Conservation (phyloP, 345 rosid genomes). For the Eucalyptus brandiana region DNA sequence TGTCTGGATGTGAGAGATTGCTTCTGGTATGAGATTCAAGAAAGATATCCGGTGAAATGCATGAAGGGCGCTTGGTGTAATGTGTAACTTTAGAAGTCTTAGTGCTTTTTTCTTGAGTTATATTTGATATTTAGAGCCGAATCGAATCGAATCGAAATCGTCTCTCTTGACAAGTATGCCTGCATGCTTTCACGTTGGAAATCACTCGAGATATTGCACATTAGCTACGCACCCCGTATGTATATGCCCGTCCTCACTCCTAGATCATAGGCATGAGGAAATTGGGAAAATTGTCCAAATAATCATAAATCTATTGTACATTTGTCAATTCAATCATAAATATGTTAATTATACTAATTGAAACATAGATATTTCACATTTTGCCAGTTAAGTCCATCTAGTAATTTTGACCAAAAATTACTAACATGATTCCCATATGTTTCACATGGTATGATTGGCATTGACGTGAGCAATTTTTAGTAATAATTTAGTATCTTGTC, state of each 20-base stretch:
- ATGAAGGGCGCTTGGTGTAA: not conserved
- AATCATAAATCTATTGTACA: not conserved
- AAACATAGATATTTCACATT: not conserved
- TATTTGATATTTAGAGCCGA: not conserved
- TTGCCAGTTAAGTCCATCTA: accelerated
- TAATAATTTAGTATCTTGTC: no score
- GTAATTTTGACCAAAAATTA: no score
- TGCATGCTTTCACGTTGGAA: not conserved
- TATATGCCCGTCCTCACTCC: not conserved
- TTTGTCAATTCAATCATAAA: accelerated
- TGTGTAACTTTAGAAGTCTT: not conserved
- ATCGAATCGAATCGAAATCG: not conserved
- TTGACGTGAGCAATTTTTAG: no score
- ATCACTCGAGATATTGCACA: not conserved
- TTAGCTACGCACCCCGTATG: no score
- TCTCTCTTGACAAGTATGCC: not conserved
- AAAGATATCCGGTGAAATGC: not conserved
- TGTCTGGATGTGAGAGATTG: not conserved
- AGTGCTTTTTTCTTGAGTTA: not conserved
- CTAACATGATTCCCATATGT: accelerated
- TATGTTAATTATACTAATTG: accelerated
- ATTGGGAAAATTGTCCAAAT: not conserved
- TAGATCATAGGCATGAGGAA: not conserved
- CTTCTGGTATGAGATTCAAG: not conserved
- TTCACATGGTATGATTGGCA: accelerated